phyloP scores from a whole-genome alignment of 1,284 basidiomycete species.

The Fomitopsis palustris region DNA sequence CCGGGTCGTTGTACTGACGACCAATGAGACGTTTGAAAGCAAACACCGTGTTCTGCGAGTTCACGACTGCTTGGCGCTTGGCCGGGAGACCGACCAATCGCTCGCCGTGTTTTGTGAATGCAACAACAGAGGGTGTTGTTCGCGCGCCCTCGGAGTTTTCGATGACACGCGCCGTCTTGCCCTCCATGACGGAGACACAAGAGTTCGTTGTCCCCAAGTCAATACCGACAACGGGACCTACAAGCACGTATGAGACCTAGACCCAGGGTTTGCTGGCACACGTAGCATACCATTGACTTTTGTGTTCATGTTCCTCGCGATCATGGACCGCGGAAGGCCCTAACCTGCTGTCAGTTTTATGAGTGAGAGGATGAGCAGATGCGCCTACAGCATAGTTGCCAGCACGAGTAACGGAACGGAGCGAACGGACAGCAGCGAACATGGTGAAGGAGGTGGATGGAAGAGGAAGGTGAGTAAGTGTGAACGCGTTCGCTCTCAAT shows the following conservation, averaged over 20 bases:
- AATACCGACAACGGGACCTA: constrained; percentile 81
- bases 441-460: constrained; percentile 52
- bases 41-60: constrained; percentile 91
- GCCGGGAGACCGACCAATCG: constrained; percentile 95
- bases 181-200: constrained; percentile 95
- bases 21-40: constrained; percentile 98
- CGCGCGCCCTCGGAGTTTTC: constrained; percentile 98
- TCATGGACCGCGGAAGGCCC: constrained; percentile 65
- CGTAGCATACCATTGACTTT: constrained; percentile 66
- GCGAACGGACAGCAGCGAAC: constrained; percentile 61
- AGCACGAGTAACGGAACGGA: constrained; percentile 54
- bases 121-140: constrained; percentile 97
- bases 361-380: background rate
- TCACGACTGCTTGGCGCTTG: constrained; percentile 96
- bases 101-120: constrained; percentile 95
- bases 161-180: constrained; percentile 90
- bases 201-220: constrained; percentile 90
- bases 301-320: constrained; percentile 80
- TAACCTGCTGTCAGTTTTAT: constrained; percentile 24
- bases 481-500: constrained; percentile 15
- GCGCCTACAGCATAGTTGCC: constrained; percentile 63
- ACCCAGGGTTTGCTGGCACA: background rate
- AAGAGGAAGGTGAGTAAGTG: constrained; percentile 28
- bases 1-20: constrained; percentile 89
- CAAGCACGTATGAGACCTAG: background rate